phyloP scores from a whole-genome alignment of 1,284 basidiomycete species.

The Spongispora temasekensis region DNA sequence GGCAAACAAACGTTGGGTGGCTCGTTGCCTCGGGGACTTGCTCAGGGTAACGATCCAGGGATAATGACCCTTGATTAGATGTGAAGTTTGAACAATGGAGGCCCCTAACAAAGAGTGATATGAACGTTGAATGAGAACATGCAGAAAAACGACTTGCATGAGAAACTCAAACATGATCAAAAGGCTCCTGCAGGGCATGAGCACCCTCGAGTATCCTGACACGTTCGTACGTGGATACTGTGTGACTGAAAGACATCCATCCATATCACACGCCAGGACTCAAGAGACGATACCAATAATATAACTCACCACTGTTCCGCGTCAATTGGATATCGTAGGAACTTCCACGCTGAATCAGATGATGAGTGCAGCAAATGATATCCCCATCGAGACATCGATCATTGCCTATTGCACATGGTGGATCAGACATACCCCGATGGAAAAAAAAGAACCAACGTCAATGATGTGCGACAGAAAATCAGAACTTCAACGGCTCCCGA shows the following conservation, averaged over 20 bases:
- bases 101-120: neutral
- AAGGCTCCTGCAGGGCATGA: neutral
- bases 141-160: neutral
- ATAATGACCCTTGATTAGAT: neutral
- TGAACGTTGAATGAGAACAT: neutral
- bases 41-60: neutral
- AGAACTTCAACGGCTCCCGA: neutral
- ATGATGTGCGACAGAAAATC: no score
- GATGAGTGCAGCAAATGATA: neutral
- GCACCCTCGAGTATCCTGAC: neutral
- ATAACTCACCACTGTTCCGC: no score
- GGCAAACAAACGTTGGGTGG: no score
- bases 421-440: neutral
- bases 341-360: no score
- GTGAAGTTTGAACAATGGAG: neutral
- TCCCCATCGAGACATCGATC: neutral
- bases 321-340: no score
- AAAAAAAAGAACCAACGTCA: conserved; percentile 1
- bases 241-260: neutral
- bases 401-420: neutral
- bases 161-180: neutral
- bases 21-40: neutral
- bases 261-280: neutral
- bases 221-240: neutral
- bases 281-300: neutral